Base-by-base conservation (phyloP, 2,329 filamentous ascomycete genomes). In the Cercospora berteroae region DNA sequence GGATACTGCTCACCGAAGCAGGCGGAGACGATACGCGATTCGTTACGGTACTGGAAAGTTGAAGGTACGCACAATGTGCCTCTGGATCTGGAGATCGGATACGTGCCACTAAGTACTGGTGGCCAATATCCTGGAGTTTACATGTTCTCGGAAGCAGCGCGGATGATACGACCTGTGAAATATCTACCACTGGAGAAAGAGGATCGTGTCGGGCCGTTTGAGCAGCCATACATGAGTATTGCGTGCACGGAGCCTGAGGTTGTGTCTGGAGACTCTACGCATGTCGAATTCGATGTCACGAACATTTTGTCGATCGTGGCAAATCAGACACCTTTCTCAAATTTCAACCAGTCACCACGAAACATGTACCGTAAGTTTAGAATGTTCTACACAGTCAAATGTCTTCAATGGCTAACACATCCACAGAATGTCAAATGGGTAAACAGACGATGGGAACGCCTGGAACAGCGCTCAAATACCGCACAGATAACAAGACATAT, bases 361-460 rank as follows among this genome's bases (percentile, higher is more conserved):
- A 99, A 99, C 81, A 98, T 98, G 94, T 99, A 98, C 79, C 71
- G 36, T 39, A 74, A 60, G 58, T 36, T 25, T 20, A 39, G n/a
- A 5, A 39, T 5, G 5, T 39, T 39, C 36, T 8, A 7, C 16
- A 39, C 5, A n/a, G 36, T 39, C 6, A 1, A 39, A 39, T 6
- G 8, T 5, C 36, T n/a, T n/a, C 36, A n/a, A 39, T 39, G 36
- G 60, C 25, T 50, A 25, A 61, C 31, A 42, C 23, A 36, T 48
- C 4, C 13, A 39, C 36, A 20, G 39, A 63, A 33, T 97, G 94
- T 82, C 95, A 98, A 84, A 98, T 98, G 95, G 93, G 93, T 82
- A 99, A 99, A 80, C 95, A 99, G 83, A 94, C 94, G 0, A 99
- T 99, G 95, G 95, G 95, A 79, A 98, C 95, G 25, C 93, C 94